Evolutionary conservation across 306 rosid species (phyloP).

Genomic region (Rubus idaeus): DNA sequence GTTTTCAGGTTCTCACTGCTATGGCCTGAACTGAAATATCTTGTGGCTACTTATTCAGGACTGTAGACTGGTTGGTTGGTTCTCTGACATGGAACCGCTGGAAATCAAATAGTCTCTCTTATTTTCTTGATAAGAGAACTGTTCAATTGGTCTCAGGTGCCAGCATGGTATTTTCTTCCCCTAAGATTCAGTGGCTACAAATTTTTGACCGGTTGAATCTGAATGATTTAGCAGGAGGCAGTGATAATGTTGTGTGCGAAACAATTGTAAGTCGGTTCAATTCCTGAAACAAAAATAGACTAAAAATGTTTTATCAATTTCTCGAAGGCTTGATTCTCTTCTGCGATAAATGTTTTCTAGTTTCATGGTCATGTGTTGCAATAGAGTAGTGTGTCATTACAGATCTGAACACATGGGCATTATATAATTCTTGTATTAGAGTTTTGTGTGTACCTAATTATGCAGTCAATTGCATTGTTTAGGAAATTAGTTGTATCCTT

Average conservation of each 20-base stretch:
- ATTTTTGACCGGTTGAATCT: conserved; percentile 24
- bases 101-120: conserved; percentile 34
- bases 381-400: background rate
- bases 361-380: background rate
- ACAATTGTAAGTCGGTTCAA: conserved; percentile 28
- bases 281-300: background rate
- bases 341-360: background rate
- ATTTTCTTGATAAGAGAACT: conserved; percentile 37
- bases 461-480: background rate
- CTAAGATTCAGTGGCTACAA: conserved; percentile 41
- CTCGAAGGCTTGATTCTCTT: background rate
- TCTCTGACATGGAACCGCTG: conserved; percentile 34
- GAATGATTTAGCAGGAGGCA: conserved; percentile 21
- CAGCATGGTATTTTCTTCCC: conserved; percentile 41
- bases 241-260: conserved; percentile 17
- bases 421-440: background rate
- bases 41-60: conserved; percentile 33
- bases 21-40: conserved; percentile 6
- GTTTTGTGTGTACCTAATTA: background rate
- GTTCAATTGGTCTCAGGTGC: conserved; percentile 44
- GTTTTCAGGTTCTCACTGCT: conserved; percentile 5
- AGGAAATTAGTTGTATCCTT: background rate
- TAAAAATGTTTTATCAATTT: background rate
- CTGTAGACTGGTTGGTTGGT: conserved; percentile 31
- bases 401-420: background rate